A percentile compares a stretch with the other conserved stretches of the same genome.
phyloP scores from a whole-genome alignment of 169 alveolate species.

The Eimeria sp. region DNA sequence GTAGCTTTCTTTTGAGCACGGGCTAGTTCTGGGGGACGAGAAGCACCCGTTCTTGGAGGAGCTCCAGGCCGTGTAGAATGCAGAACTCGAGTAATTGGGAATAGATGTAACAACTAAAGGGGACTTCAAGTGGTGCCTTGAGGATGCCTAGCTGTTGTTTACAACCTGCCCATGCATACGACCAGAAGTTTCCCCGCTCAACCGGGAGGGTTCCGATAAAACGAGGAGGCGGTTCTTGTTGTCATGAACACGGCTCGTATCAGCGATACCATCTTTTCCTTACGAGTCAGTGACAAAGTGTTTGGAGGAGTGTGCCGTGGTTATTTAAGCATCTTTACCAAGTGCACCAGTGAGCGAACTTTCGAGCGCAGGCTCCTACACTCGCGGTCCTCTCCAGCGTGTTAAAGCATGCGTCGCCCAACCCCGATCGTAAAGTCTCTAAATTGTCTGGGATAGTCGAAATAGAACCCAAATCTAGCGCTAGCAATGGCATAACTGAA shows the following conservation, averaged over 20 bases:
- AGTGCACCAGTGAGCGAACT: not conserved
- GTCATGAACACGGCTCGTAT: not conserved
- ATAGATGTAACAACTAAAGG: not conserved
- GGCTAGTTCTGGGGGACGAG: not conserved
- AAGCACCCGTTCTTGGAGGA: not conserved
- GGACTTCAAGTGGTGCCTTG: not conserved
- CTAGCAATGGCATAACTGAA: constrained; percentile 1
- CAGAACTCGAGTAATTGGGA: not conserved
- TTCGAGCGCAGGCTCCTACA: not conserved
- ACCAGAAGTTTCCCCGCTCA: not conserved
- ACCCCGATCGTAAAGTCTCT: not conserved
- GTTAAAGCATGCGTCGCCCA: not conserved
- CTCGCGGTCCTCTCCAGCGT: no score
- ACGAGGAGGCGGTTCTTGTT: not conserved
- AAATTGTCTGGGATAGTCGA: not conserved
- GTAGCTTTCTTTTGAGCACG: not conserved
- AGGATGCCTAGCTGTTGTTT: not conserved
- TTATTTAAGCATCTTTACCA: not conserved
- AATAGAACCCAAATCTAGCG: constrained; percentile 3
- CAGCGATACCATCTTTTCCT: not conserved
- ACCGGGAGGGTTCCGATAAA: not conserved
- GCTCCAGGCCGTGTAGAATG: not conserved
- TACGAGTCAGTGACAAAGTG: not conserved
- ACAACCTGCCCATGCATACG: not conserved
- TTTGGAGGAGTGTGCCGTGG: not conserved